Evolutionary conservation across 208 protist genomes (phyloP).

Genomic region (Phytomonas sp.): DNA sequence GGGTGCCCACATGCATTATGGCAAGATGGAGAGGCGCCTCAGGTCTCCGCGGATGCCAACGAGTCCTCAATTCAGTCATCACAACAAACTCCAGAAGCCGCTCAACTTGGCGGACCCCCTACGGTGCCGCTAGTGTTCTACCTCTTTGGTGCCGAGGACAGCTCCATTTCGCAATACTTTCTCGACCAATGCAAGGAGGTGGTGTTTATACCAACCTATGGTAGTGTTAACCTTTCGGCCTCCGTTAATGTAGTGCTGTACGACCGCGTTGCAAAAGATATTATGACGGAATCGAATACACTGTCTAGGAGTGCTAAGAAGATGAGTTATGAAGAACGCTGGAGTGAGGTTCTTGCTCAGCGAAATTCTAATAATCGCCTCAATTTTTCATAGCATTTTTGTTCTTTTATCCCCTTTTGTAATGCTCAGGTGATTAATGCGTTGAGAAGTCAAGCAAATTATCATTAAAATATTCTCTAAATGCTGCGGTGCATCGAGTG

Average conservation of each 20-base stretch:
- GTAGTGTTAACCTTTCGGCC: slow-evolving; percentile 72
- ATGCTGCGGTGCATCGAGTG: not conserved
- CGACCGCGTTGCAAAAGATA: slow-evolving; percentile 42
- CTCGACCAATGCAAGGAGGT: slow-evolving; percentile 44
- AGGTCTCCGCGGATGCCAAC: not conserved
- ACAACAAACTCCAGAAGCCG: not conserved
- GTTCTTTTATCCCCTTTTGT: not conserved
- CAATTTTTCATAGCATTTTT: not conserved
- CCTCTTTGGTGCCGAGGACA: slow-evolving; percentile 61
- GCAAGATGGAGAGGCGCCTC: not conserved
- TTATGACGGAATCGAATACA: not conserved
- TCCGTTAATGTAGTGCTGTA: slow-evolving; percentile 67
- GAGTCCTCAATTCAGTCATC: not conserved
- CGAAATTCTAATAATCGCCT: slow-evolving; percentile 59
- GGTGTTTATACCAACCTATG: slow-evolving; percentile 54
- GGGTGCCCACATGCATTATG: not conserved
- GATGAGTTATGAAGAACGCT: slow-evolving; percentile 1
- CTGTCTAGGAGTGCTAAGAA: not conserved
- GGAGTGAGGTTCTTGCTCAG: slow-evolving; percentile 16
- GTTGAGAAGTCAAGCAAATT: not conserved
- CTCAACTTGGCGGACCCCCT: not conserved
- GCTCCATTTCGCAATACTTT: slow-evolving; percentile 28
- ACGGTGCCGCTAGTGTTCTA: slow-evolving; percentile 40
- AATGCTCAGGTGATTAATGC: not conserved
- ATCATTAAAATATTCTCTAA: not conserved